Percentiles rank a stretch among this genome's conserved stretches.
These are phyloP conservation scores for Pichiaceae sp. DNA, from an alignment of 1,139 yeast genomes.

Conservation along the genomic window DNA sequence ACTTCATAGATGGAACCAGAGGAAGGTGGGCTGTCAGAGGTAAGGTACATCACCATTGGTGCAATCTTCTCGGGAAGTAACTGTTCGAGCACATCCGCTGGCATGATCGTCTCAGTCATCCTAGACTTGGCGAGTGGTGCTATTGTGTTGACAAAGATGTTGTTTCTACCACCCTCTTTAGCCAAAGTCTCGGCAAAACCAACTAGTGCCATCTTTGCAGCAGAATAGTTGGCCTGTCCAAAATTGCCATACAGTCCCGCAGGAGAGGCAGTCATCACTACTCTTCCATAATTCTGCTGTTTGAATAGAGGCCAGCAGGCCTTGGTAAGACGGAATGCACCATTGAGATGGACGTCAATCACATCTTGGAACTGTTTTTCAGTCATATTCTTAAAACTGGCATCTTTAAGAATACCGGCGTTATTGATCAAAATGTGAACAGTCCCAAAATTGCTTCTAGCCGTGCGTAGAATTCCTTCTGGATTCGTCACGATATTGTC, in stretches of 20 bases:
- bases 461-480: slow-evolving; percentile 78
- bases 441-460: slow-evolving; percentile 78
- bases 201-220: slow-evolving; percentile 84
- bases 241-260: slow-evolving; percentile 96
- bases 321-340: slow-evolving; percentile 76
- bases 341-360: slow-evolving; percentile 79
- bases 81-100: slow-evolving; percentile 73
- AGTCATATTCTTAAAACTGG: slow-evolving; percentile 73
- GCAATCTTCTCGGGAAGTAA: slow-evolving; percentile 85
- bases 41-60: slow-evolving; percentile 76
- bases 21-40: slow-evolving; percentile 51
- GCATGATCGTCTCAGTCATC: slow-evolving; percentile 89
- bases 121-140: slow-evolving; percentile 94
- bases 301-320: slow-evolving; percentile 93
- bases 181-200: slow-evolving; percentile 94
- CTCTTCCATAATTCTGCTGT: slow-evolving; percentile 79
- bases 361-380: slow-evolving; percentile 75
- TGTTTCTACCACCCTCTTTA: slow-evolving; percentile 82
- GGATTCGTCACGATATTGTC: slow-evolving; percentile 83
- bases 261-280: slow-evolving; percentile 89
- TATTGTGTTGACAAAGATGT: slow-evolving; percentile 77
- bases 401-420: slow-evolving; percentile 85
- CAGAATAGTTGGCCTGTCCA: slow-evolving; percentile 94
- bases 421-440: slow-evolving; percentile 87
- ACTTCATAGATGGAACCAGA: slow-evolving; percentile 81